Percentiles rank a stretch among this genome's conserved stretches.
phyloP scores from a whole-genome alignment of 768 basidiomycete species.

The Psilocybe subaeruginosa region DNA sequence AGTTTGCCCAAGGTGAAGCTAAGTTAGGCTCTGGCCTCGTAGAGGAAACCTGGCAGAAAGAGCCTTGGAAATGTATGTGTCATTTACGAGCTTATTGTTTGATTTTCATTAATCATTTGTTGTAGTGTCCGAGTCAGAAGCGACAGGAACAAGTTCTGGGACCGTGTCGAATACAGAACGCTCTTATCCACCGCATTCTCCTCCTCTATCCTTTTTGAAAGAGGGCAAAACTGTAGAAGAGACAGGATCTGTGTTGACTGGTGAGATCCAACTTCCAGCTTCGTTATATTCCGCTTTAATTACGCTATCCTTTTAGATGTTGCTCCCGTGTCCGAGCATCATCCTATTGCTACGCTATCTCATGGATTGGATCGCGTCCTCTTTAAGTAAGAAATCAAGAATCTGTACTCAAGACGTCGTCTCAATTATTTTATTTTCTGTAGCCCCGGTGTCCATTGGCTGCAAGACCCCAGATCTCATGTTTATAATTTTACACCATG shows the following conservation, averaged over 20 bases:
- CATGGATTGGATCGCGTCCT: constrained; percentile 67
- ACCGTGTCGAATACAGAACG: not conserved
- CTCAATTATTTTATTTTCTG: not conserved
- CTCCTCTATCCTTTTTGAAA: constrained; percentile 7
- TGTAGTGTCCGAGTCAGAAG: too few species aligned
- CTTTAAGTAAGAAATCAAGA: constrained; percentile 34
- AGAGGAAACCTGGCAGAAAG: not conserved
- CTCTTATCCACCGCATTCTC: constrained; percentile 17
- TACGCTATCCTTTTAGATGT: constrained; percentile 39
- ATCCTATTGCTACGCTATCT: constrained; percentile 63
- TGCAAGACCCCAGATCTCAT: constrained; percentile 82
- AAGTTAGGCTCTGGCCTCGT: too few species aligned
- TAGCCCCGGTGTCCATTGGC: constrained; percentile 89
- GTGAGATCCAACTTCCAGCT: constrained; percentile 4
- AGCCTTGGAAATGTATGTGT: not conserved
- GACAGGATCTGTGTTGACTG: constrained; percentile 6
- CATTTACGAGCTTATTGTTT: too few species aligned
- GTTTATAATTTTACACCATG: constrained; percentile 84
- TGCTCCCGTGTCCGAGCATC: constrained; percentile 41
- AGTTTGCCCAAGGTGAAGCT: too few species aligned
- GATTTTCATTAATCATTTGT: too few species aligned
- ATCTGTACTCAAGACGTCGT: not conserved
- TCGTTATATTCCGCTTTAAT: too few species aligned
- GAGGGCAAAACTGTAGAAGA: constrained; percentile 10
- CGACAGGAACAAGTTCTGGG: not conserved